Percentiles rank a stretch among this genome's conserved stretches.
These are phyloP conservation scores for Spatholobus suberectus DNA, from an alignment of 306 rosid species.

Conservation along the genomic window DNA sequence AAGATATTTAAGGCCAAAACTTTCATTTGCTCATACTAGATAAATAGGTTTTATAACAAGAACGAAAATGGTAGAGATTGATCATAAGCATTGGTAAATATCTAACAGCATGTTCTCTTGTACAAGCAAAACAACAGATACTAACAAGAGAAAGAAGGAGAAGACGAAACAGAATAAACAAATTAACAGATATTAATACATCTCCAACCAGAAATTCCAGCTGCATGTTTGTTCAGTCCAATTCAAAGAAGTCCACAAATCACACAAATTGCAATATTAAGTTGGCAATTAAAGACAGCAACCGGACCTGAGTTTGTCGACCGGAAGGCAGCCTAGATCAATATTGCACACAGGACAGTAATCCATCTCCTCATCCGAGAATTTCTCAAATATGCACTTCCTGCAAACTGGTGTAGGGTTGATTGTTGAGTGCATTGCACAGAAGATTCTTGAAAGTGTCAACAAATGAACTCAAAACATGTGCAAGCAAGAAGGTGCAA, in stretches of 20 bases:
- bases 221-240: neutral
- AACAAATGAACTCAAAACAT: constrained; percentile 13
- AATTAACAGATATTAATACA: constrained; percentile 3
- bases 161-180: neutral
- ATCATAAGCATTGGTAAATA: neutral
- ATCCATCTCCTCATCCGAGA: constrained; percentile 87
- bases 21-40: neutral
- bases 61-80: constrained; percentile 13
- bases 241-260: constrained; percentile 16
- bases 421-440: constrained; percentile 36
- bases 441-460: constrained; percentile 26
- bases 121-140: neutral
- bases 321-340: constrained; percentile 89
- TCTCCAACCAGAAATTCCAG: constrained; percentile 2
- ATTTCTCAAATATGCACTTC: constrained; percentile 82
- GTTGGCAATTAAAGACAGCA: constrained; percentile 18
- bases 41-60: neutral
- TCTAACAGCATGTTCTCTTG: neutral
- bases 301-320: constrained; percentile 85
- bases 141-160: neutral
- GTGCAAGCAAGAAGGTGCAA: neutral
- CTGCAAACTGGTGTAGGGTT: constrained; percentile 81
- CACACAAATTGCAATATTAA: constrained; percentile 15
- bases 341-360: constrained; percentile 88
- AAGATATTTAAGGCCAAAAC: constrained; percentile 7